Evolutionary conservation across 805 yeast species (phyloP), one percentile per base, ranked within the genome.

Genomic region (Myxozyma vanderwaltii): DNA sequence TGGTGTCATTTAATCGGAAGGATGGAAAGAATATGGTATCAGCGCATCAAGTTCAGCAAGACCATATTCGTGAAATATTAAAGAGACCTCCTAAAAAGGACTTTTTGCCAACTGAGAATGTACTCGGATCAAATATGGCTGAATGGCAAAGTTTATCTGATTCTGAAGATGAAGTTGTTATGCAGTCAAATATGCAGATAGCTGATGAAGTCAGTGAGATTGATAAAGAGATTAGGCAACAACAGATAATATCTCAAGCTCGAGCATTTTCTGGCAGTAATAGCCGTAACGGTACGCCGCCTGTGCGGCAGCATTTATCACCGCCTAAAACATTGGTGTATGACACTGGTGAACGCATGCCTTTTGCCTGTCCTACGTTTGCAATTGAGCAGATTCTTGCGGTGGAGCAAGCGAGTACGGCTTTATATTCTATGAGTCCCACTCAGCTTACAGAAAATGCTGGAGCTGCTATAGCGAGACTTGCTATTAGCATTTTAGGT

Each of bases 321-420:
- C 54, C 54, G 4, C 59, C 58, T 7, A 47, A 59, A 24, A 52
- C 52, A 31, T 41, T 57, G 6, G 44, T 51, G 8, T 54, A 56
- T 24, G 53, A 52, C 31, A 41, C 41, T 39, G 54, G 51, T 15
- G 56, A 38, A 27, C 48, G 46, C 4, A 35, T 19, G 26, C 39
- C 56, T 21, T 57, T 59, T 53, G 52, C 61, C 39, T 67, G 69
- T 48, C 71, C 74, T 24, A 63, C 69, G 55, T 86, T 91, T 15
- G 82, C 91, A 1, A 90, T 96, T 0, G 82, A 89, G 3, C 96
- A 91, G 71, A 73, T 90, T 56, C 75, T 86, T 6, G 96, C 89
- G 63, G 81, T 90, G 49, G 92, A 89, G 70, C 77, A 87, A 43
- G 70, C 84, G 4, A 70, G 85, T 10, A 68, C 75, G 2, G 86